Conservation (phyloP, 345 rosid species). For the Salix exigua region DNA sequence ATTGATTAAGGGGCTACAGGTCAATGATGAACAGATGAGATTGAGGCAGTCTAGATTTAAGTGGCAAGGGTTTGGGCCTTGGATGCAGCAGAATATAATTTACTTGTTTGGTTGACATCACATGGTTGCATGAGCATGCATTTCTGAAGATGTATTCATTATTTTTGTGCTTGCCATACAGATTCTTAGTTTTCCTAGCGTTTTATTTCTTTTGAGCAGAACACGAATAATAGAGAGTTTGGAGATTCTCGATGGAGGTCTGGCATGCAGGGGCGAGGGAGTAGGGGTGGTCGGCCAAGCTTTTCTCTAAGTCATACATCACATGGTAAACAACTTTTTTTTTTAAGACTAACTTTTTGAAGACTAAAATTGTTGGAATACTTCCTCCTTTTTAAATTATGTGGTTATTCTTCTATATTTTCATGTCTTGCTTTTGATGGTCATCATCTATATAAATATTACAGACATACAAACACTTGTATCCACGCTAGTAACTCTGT, state of each 20-base stretch:
- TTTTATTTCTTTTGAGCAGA: conserved; percentile 37
- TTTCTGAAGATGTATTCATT: conserved; percentile 3
- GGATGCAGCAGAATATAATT: not conserved
- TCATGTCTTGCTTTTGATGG: conserved; percentile 1
- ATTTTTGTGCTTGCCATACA: conserved; percentile 3
- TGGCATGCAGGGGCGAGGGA: conserved; percentile 58
- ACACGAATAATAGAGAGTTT: conserved; percentile 52
- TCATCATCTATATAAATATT: not conserved
- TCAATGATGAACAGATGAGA: not conserved
- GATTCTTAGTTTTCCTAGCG: conserved; percentile 13
- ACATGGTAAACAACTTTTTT: conserved; percentile 45
- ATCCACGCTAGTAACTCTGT: not conserved
- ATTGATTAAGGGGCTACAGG: conserved; percentile 1
- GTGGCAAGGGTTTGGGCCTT: conserved; percentile 3
- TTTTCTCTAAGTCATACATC: conserved; percentile 46
- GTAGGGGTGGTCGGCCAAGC: conserved; percentile 52
- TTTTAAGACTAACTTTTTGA: not conserved
- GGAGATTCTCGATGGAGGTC: conserved; percentile 70
- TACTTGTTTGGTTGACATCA: not conserved
- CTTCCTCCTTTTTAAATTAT: not conserved
- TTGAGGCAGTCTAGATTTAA: not conserved
- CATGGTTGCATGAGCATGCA: not conserved
- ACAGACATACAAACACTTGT: not conserved
- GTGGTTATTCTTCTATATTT: conserved; percentile 14
- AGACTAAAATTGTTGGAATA: conserved; percentile 9